A percentile compares a stretch with the other conserved stretches of the same genome.
phyloP scores from a whole-genome alignment of 225 moss, liverwort and hornwort genomes.

The Thuidium tamariscinum region DNA sequence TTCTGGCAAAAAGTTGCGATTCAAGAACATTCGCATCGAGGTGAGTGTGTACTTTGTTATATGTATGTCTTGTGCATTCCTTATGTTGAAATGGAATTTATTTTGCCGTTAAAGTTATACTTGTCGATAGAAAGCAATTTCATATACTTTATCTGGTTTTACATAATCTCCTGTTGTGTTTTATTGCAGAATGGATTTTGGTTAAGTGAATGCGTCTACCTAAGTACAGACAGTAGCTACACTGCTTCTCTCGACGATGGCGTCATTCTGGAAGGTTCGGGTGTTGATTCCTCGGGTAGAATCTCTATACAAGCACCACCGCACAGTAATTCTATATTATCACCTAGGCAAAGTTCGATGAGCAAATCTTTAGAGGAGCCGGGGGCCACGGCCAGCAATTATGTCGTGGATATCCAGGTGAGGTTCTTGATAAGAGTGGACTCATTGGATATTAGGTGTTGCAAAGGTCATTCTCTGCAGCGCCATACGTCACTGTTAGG shows the following conservation, averaged over 20 bases:
- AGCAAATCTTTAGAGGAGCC: conserved; percentile 50
- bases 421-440: not conserved
- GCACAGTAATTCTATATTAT: conserved; percentile 25
- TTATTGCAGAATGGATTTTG: conserved; percentile 84
- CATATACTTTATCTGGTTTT: not conserved
- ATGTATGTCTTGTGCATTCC: not conserved
- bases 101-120: not conserved
- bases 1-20: conserved; percentile 62
- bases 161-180: not conserved
- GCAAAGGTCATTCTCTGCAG: not conserved
- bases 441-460: not conserved
- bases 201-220: conserved; percentile 69
- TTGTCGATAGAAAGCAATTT: not conserved
- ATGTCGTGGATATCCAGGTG: conserved; percentile 88
- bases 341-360: conserved; percentile 19
- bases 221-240: conserved; percentile 70
- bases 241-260: conserved; percentile 69
- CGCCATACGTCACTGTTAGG: not conserved
- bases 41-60: conserved; percentile 10
- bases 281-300: conserved; percentile 16
- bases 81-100: not conserved
- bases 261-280: conserved; percentile 65
- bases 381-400: conserved; percentile 43
- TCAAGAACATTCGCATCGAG: conserved; percentile 79
- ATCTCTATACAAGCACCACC: conserved; percentile 24